These are phyloP conservation scores for Penicillium canescens DNA, from an alignment of 495 filamentous ascomycete species.

Conservation along the genomic window DNA sequence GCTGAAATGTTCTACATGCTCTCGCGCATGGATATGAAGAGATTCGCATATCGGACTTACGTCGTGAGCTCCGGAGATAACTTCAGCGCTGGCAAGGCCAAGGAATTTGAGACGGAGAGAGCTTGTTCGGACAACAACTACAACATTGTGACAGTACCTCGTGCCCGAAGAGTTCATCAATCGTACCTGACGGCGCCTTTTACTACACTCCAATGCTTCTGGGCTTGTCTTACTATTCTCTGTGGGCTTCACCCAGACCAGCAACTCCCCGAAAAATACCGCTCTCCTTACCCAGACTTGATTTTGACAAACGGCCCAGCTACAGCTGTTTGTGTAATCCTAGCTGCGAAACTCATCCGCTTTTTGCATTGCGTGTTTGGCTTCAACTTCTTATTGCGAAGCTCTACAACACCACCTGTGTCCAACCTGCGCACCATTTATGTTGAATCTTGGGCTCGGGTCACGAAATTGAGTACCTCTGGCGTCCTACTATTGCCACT, in stretches of 20 bases:
- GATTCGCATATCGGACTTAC: slow-evolving; percentile 75
- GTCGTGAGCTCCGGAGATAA: slow-evolving; percentile 74
- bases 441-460: slow-evolving; percentile 88
- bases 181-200: slow-evolving; percentile 67
- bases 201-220: slow-evolving; percentile 56
- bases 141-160: slow-evolving; percentile 62
- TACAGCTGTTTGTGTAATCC: slow-evolving; percentile 75
- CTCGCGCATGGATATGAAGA: slow-evolving; percentile 43
- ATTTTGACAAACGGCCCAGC: slow-evolving; percentile 89
- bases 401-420: slow-evolving; percentile 4
- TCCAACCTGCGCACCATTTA: slow-evolving; percentile 72
- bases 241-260: slow-evolving; percentile 38
- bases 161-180: slow-evolving; percentile 79
- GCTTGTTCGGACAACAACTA: slow-evolving; percentile 25
- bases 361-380: slow-evolving; percentile 40
- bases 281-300: slow-evolving; percentile 60
- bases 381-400: slow-evolving; percentile 2
- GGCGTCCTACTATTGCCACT: slow-evolving; percentile 67
- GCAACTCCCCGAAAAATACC: slow-evolving; percentile 15
- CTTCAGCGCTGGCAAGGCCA: slow-evolving; percentile 66
- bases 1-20: slow-evolving; percentile 89
- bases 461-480: slow-evolving; percentile 75
- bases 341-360: slow-evolving; percentile 67
- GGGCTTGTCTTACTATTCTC: slow-evolving; percentile 45
- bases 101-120: slow-evolving; percentile 57